Percentiles rank a stretch among this genome's conserved stretches.
These are phyloP conservation scores for Meripilus lineatus DNA, from an alignment of 1,284 basidiomycete genomes.

Conservation along the genomic window DNA sequence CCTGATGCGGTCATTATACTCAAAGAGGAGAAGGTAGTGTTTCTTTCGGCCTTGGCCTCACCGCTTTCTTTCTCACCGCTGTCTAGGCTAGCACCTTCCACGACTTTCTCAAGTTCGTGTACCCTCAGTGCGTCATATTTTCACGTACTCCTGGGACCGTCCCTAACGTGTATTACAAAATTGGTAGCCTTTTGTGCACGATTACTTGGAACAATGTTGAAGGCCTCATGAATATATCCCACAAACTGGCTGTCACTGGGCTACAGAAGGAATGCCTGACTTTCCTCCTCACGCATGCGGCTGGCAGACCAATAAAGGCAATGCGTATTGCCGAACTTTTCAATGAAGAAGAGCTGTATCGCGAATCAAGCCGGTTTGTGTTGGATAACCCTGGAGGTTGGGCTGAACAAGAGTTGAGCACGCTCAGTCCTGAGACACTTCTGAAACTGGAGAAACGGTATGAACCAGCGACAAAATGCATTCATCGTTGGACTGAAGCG, in stretches of 20 bases:
- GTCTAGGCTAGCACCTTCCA: conserved; percentile 74
- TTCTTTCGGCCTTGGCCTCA: neutral
- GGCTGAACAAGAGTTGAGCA: conserved; percentile 77
- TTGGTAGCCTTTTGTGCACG: conserved; percentile 73
- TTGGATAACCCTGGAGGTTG: conserved; percentile 86
- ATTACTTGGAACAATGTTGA: conserved; percentile 94
- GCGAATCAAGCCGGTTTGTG: conserved; percentile 86
- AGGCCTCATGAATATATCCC: conserved; percentile 79
- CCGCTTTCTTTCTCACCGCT: neutral
- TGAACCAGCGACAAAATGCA: conserved; percentile 13
- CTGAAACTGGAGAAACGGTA: conserved; percentile 86
- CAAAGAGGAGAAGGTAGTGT: conserved; percentile 68
- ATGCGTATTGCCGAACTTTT: conserved; percentile 87
- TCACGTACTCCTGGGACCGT: neutral
- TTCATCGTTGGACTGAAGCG: neutral
- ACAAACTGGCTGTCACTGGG: conserved; percentile 79
- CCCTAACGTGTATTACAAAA: neutral
- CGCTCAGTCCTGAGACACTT: conserved; percentile 73
- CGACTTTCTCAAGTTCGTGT: conserved; percentile 82
- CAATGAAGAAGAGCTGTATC: conserved; percentile 82
- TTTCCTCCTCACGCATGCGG: conserved; percentile 87
- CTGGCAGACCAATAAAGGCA: conserved; percentile 86
- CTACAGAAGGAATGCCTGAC: conserved; percentile 77
- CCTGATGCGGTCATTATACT: conserved; percentile 78
- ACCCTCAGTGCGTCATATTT: conserved; percentile 64